A percentile compares a stretch with the other conserved stretches of the same genome.
Conservation (phyloP, 2,329 filamentous ascomycete species). For the Hyphodiscus sp. region DNA sequence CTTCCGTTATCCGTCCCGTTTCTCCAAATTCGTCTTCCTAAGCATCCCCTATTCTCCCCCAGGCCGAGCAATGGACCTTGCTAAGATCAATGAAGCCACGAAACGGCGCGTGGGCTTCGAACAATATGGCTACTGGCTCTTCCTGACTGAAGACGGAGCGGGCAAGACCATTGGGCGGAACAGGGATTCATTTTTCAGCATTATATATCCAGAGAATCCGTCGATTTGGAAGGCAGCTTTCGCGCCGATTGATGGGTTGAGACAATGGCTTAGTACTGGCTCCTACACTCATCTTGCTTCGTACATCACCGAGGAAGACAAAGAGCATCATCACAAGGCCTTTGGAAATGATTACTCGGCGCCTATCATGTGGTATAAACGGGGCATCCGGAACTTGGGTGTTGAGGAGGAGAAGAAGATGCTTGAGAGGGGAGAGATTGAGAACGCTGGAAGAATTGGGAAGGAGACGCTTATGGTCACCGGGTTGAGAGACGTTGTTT, state of each 20-base stretch:
- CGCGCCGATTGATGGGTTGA: slow-evolving; percentile 6
- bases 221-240: slow-evolving; percentile 6
- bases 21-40: slow-evolving; percentile 16
- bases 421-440: slow-evolving; percentile 8
- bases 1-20: slow-evolving; percentile 6
- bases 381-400: slow-evolving; percentile 8
- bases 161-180: slow-evolving; percentile 10
- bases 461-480: slow-evolving; percentile 15
- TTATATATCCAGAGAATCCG: slow-evolving; percentile 7
- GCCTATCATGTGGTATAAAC: slow-evolving; percentile 14
- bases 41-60: slow-evolving; percentile 11
- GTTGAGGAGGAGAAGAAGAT: slow-evolving; percentile 9
- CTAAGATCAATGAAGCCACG: slow-evolving; percentile 10
- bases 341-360: slow-evolving; percentile 12
- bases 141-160: slow-evolving; percentile 9
- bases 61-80: slow-evolving; percentile 3
- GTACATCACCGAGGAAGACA: slow-evolving; percentile 6
- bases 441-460: slow-evolving; percentile 1
- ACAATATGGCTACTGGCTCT: slow-evolving; percentile 16
- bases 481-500: slow-evolving; percentile 12
- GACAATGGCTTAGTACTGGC: slow-evolving; percentile 4
- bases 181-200: slow-evolving; percentile 14
- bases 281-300: slow-evolving; percentile 1
- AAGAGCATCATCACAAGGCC: slow-evolving; percentile 5
- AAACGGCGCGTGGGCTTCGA: slow-evolving; percentile 13